Conservation (phyloP, 1,284 basidiomycete species). For the Mycena citricolor region DNA sequence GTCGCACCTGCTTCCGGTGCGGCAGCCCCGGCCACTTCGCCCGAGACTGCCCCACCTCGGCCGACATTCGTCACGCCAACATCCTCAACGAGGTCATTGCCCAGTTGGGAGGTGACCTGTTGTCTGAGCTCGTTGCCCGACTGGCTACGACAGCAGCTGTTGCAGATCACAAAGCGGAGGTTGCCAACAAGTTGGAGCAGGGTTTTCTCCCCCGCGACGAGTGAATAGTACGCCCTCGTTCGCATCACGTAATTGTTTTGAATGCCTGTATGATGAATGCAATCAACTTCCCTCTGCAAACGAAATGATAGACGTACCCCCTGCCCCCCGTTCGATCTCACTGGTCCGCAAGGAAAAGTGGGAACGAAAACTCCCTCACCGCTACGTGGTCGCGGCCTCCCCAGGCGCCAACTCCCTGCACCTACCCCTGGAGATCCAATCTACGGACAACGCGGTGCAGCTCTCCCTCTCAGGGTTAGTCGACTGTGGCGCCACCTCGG, state of each 20-base stretch:
- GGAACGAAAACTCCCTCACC: conserved; percentile 4
- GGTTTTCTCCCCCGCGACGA: not conserved
- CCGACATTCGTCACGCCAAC: too few species aligned
- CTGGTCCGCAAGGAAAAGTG: not conserved
- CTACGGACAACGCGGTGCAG: not conserved
- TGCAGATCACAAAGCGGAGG: not conserved
- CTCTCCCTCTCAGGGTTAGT: not conserved
- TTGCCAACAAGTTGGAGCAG: not conserved
- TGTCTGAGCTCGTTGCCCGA: not conserved
- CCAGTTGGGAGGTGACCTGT: not conserved
- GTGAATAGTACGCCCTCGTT: conserved; percentile 6
- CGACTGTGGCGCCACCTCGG: not conserved
- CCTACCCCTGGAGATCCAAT: conserved; percentile 1
- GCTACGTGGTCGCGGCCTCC: not conserved
- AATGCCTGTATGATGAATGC: not conserved
- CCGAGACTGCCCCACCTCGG: too few species aligned
- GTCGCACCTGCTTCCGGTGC: too few species aligned
- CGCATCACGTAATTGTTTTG: conserved; percentile 2
- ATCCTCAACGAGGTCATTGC: not conserved
- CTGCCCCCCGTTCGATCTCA: too few species aligned
- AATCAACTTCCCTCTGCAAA: not conserved
- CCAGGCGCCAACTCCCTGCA: not conserved
- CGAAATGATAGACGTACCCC: conserved; percentile 1
- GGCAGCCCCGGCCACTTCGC: too few species aligned
- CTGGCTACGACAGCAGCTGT: not conserved